Evolutionary conservation across 306 rosid genomes (phyloP), one percentile per base, ranked within the genome.

Genomic region (Aeschynomene evenia): DNA sequence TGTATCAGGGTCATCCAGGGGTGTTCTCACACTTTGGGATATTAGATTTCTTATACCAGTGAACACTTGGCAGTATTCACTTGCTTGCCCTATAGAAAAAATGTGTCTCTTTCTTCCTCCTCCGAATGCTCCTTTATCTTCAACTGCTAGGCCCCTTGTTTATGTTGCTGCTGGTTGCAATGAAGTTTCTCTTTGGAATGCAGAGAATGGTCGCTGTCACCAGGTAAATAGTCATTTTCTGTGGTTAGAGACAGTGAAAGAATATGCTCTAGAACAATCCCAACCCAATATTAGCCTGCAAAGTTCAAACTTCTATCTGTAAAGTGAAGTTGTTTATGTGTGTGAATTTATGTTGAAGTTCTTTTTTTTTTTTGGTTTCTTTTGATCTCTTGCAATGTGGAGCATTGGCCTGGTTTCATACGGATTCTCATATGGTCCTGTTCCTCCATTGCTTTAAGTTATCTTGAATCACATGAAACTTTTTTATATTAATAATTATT

Each of bases 181-280:
- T 73, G 97, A 94, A 85, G 96, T 94, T 78, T 90, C 96, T 60
- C 98, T 94, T 72, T 94, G 98, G 98, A 94, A 94, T 84, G 97
- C 96, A 46, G 98, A 94, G 78, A 91, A 88, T 82, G 89, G 92
- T 67, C 88, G 90, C 77, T 94, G 98, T 80, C 98, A 90, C 85
- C 97, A 90, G 98, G 98, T 92, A 75, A 60, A 20, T 56, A 76
- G 46, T 55, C 78, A 29, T 67, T 68, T 77, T 68, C 31, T 65
- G 31, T 63, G 31, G 23, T 61, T 48, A 21, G 64, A 50, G 51
- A 19, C 33, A 31, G 18, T 28, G 51, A 55, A 48, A 69, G 43
- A 42, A 26, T 29, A 62, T 8, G 60, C 22, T 8, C 46, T 51
- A 22, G 61, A 71, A 26, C 67, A 73, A 58, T 40, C 48, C 9